Evolutionary conservation across 176 grass and related monocot genomes (phyloP).

Genomic region (Zoysia japonica): DNA sequence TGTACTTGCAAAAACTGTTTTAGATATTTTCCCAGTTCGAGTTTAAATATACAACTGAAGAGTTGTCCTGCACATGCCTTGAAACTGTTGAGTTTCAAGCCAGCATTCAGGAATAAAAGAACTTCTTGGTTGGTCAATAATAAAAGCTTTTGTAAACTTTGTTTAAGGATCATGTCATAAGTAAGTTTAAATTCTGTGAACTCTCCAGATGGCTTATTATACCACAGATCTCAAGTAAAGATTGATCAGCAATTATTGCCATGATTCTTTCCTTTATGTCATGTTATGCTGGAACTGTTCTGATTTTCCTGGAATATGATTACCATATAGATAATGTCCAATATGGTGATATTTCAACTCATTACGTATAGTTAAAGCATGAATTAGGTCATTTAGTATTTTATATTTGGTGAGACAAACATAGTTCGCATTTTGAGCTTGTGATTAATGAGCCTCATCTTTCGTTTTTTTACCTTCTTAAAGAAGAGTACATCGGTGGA

Average conservation of each 20-base stretch:
- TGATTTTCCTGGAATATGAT: background rate
- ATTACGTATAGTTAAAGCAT: background rate
- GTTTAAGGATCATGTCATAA: background rate
- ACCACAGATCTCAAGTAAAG: background rate
- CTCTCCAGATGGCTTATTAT: background rate
- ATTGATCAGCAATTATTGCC: background rate
- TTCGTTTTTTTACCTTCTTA: background rate
- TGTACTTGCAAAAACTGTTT: background rate
- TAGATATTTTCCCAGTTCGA: background rate
- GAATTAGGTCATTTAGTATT: background rate
- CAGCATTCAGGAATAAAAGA: background rate
- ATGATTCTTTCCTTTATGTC: background rate
- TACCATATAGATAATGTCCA: background rate
- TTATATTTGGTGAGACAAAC: background rate
- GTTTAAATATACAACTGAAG: background rate
- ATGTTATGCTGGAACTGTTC: background rate
- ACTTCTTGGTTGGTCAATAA: background rate
- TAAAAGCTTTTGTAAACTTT: background rate
- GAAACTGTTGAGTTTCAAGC: background rate
- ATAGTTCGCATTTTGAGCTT: background rate
- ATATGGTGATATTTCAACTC: background rate
- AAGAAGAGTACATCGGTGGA: background rate
- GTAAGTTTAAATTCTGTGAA: background rate
- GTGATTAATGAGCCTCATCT: background rate
- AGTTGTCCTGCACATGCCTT: background rate